Conservation (phyloP, 1,139 yeast species). For the Diutina mesorugosa region DNA sequence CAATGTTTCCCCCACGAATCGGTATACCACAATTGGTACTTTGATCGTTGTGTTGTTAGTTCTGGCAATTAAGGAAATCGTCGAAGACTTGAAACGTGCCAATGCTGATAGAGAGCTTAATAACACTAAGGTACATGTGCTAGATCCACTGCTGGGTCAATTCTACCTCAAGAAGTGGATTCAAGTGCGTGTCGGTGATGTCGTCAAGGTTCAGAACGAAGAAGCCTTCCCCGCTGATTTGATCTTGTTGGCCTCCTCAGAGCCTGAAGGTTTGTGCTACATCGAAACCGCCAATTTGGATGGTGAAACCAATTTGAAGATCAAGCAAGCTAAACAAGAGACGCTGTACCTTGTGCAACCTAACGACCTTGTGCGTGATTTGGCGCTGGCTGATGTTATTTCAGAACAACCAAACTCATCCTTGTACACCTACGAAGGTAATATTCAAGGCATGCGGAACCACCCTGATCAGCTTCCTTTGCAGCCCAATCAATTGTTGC, state of each 20-base stretch:
- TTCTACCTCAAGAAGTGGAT: conserved; percentile 72
- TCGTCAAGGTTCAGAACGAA: conserved; percentile 73
- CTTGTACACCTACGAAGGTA: conserved; percentile 87
- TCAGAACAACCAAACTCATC: conserved; percentile 95
- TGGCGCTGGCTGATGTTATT: conserved; percentile 29
- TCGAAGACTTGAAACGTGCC: conserved; percentile 85
- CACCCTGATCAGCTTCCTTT: conserved; percentile 44
- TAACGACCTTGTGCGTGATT: conserved; percentile 33
- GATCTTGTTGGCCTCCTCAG: conserved; percentile 75
- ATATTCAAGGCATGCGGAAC: conserved; percentile 45
- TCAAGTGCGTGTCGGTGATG: conserved; percentile 82
- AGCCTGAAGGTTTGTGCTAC: conserved; percentile 95
- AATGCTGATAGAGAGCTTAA: conserved; percentile 84
- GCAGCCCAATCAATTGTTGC: conserved; percentile 78
- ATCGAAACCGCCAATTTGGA: conserved; percentile 96
- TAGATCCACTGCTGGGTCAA: conserved; percentile 46
- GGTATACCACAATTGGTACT: conserved; percentile 93
- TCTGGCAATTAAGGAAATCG: conserved; percentile 82
- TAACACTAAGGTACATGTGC: conserved; percentile 60
- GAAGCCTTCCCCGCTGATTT: conserved; percentile 94
- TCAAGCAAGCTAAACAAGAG: conserved; percentile 76
- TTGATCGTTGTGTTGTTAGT: conserved; percentile 72
- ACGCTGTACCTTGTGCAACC: conserved; percentile 69
- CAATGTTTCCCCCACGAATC: conserved; percentile 87
- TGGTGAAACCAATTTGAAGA: conserved; percentile 94